A percentile compares a stretch with the other conserved stretches of the same genome.
Evolutionary conservation across 352 stramenopile genomes (phyloP).

Genomic region (Phytophthora cajani): DNA sequence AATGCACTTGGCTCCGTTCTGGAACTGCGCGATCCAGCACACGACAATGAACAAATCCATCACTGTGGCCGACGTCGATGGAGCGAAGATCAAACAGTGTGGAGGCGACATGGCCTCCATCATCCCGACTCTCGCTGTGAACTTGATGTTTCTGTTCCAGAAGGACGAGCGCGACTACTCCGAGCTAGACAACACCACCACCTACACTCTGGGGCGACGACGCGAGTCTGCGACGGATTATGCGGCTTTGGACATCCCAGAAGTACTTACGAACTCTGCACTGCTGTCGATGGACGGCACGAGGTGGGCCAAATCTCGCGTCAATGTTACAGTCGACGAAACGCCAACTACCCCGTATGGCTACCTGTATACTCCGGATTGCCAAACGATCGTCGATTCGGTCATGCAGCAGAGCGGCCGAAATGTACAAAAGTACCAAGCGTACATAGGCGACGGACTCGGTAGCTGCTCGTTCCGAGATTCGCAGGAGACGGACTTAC

Average conservation of each 20-base stretch:
- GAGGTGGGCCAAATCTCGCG: constrained; percentile 34
- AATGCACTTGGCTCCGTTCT: constrained; percentile 41
- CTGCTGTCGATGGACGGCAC: constrained; percentile 35
- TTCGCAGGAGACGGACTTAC: constrained; percentile 40
- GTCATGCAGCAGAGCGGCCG: constrained; percentile 26
- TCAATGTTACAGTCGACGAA: neutral
- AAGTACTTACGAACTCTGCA: constrained; percentile 26
- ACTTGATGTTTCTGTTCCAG: constrained; percentile 48
- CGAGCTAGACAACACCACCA: constrained; percentile 44
- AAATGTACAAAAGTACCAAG: constrained; percentile 48
- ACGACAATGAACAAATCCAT: constrained; percentile 43
- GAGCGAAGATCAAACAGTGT: constrained; percentile 21
- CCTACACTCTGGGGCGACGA: constrained; percentile 29
- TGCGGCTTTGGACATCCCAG: constrained; percentile 17
- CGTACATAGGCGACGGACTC: constrained; percentile 39
- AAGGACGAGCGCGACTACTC: constrained; percentile 29
- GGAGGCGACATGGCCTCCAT: constrained; percentile 17
- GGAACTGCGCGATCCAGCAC: constrained; percentile 43
- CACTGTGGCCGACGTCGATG: constrained; percentile 23
- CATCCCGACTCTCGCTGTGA: constrained; percentile 36
- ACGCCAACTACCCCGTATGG: constrained; percentile 37
- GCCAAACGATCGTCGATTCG: constrained; percentile 21
- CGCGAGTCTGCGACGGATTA: constrained; percentile 24
- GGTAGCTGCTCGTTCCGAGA: constrained; percentile 39
- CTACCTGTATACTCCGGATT: constrained; percentile 45